Evolutionary conservation across 176 grass and related monocot species (phyloP).

Genomic region (Carex pumila): DNA sequence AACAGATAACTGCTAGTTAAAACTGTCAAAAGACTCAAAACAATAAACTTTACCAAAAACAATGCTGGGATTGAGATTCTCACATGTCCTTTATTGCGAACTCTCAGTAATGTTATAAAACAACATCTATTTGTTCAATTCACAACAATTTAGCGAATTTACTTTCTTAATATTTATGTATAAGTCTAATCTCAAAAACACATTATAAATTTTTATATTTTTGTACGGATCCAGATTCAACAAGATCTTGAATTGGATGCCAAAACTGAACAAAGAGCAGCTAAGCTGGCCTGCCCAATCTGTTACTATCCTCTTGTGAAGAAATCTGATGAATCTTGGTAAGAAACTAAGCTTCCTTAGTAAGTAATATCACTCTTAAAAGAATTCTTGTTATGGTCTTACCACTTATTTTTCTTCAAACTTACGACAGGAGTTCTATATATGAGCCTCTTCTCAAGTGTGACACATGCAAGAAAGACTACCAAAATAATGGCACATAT

Average conservation of each 20-base stretch:
- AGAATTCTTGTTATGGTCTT: neutral
- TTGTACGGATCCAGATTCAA: constrained; percentile 4
- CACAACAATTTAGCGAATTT: neutral
- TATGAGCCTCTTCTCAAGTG: constrained; percentile 31
- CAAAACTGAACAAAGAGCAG: neutral
- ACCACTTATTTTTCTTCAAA: neutral
- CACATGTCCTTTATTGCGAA: neutral
- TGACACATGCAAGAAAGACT: constrained; percentile 57
- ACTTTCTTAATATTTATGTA: neutral
- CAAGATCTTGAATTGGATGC: neutral
- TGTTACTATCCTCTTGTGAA: constrained; percentile 55
- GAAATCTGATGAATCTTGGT: constrained; percentile 28
- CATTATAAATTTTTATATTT: neutral
- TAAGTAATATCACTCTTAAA: constrained; percentile 1
- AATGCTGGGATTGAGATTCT: neutral
- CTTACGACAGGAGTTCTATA: constrained; percentile 4
- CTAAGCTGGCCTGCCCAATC: constrained; percentile 64
- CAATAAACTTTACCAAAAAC: neutral
- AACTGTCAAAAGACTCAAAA: neutral
- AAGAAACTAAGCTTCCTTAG: neutral
- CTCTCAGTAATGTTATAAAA: neutral
- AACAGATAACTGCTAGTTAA: neutral
- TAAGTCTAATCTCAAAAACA: neutral
- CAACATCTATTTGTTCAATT: neutral
- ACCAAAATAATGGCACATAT: constrained; percentile 46